phyloP scores from a whole-genome alignment of 495 filamentous ascomycete species.

The Acidiella bohemica region DNA sequence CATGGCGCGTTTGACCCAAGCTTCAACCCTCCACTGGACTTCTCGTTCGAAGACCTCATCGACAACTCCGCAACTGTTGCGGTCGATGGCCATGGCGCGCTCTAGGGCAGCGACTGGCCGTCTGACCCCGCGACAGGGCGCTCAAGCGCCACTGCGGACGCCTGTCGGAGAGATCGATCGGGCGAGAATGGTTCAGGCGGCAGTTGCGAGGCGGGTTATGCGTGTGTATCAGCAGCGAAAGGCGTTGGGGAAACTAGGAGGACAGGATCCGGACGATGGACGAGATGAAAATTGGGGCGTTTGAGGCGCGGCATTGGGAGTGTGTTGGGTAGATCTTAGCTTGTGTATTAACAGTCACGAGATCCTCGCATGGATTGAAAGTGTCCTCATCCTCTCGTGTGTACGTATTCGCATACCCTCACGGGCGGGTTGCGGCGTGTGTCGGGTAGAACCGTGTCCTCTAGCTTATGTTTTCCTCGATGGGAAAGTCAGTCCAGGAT shows the following conservation, averaged over 20 bases:
- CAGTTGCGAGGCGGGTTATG: neutral
- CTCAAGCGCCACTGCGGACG: conserved; percentile 15
- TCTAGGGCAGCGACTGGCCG: conserved; percentile 21
- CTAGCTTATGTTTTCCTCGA: too few species aligned
- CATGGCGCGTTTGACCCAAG: conserved; percentile 20
- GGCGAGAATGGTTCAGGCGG: neutral
- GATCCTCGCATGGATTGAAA: too few species aligned
- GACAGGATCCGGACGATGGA: neutral
- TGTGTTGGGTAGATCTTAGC: too few species aligned
- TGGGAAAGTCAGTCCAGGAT: too few species aligned
- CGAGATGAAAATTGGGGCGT: neutral
- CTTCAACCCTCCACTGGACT: conserved; percentile 17
- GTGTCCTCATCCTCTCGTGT: too few species aligned
- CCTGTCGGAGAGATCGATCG: neutral
- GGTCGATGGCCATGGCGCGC: conserved; percentile 19
- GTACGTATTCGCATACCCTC: too few species aligned
- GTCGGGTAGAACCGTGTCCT: too few species aligned
- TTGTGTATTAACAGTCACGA: too few species aligned
- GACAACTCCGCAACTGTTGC: conserved; percentile 11
- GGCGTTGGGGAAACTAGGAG: conserved; percentile 6
- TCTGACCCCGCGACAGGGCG: conserved; percentile 9
- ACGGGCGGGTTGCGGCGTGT: too few species aligned
- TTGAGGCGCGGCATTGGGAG: too few species aligned
- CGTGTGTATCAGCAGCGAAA: neutral
- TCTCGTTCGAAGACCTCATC: conserved; percentile 22